Evolutionary conservation across 768 basidiomycete species (phyloP).

Genomic region (Collybia sordida): DNA sequence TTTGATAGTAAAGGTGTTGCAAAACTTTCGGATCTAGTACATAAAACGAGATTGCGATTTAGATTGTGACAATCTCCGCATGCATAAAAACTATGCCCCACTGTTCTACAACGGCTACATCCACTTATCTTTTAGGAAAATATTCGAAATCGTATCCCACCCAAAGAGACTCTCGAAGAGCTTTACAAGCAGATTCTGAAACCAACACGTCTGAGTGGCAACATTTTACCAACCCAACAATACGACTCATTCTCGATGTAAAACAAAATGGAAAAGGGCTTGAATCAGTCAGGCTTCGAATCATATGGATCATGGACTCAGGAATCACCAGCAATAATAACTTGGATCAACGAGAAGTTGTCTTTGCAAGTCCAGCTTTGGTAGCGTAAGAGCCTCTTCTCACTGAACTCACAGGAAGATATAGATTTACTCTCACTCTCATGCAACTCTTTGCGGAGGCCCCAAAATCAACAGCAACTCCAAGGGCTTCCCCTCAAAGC

Average conservation of each 20-base stretch:
- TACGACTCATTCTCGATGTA: slow-evolving; percentile 62
- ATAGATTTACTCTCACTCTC: slow-evolving; percentile 73
- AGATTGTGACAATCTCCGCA: neutral
- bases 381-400: too few relatives aligned
- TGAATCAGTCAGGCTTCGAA: slow-evolving; percentile 63
- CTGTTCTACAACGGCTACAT: slow-evolving; percentile 54
- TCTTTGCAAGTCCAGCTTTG: slow-evolving; percentile 53
- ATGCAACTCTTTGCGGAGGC: slow-evolving; percentile 30
- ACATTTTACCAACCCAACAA: slow-evolving; percentile 70
- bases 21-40: neutral
- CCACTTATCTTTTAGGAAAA: slow-evolving; percentile 56
- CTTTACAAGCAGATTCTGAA: slow-evolving; percentile 18
- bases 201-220: slow-evolving; percentile 61
- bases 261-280: slow-evolving; percentile 49
- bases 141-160: slow-evolving; percentile 67
- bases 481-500: slow-evolving; percentile 77
- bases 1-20: neutral
- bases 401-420: slow-evolving; percentile 57
- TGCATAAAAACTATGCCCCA: slow-evolving; percentile 35
- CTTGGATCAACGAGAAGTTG: slow-evolving; percentile 52
- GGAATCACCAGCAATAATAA: slow-evolving; percentile 23
- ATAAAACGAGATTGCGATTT: too few relatives aligned
- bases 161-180: neutral
- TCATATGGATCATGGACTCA: slow-evolving; percentile 58
- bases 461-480: slow-evolving; percentile 26